Base-by-base conservation (phyloP, 2,329 filamentous ascomycete genomes). In the Geosmithia putterillii region DNA sequence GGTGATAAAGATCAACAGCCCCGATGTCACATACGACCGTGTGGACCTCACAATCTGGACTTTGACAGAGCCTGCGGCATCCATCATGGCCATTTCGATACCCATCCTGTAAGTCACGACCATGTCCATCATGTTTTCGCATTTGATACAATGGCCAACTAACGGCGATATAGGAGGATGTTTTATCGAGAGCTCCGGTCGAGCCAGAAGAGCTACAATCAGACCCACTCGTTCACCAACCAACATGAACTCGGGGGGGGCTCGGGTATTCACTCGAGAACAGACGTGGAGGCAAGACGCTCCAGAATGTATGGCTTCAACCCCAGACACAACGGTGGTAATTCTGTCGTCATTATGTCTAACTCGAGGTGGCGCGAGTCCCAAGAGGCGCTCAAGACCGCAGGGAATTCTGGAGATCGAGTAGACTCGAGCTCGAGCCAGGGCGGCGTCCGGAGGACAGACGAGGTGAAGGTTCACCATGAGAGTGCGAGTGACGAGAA, bases 1-100 rank as follows among this genome's bases (percentile, higher is more conserved):
- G 38, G 57, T 59, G 2, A 51, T 55, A 18, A 47, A 40, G 22
- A 61, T 62, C 52, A 55, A 52, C 7, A 59, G 57, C 23, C 43
- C 50, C 3, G 59, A 62, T 32, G 47, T 61, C 19, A 61, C 59
- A 0, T 61, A 56, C 25, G 59, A 57, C 17, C 55, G 59, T 6
- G 52, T 60, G 12, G 58, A 62, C 43, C 46, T 62, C 4, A 60
- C 57, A 1, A 62, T 62, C 5, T 62, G 59, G 59, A 60, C 58
- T 2, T 28, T 62, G 28, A 51, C 56, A 1, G 59, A 62, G 32
- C 59, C 59, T 4, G 58, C 59, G 1, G 57, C 53, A 1, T 60
- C 59, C 1, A 62, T 62, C 42, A 62, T 62, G 58, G 59, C 59
- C 8, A 50, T 60, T 1, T 61, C 51, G 1, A 57, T 61, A 19